Base-by-base conservation (phyloP, 2,329 filamentous ascomycete genomes). In the Phoma sp. region DNA sequence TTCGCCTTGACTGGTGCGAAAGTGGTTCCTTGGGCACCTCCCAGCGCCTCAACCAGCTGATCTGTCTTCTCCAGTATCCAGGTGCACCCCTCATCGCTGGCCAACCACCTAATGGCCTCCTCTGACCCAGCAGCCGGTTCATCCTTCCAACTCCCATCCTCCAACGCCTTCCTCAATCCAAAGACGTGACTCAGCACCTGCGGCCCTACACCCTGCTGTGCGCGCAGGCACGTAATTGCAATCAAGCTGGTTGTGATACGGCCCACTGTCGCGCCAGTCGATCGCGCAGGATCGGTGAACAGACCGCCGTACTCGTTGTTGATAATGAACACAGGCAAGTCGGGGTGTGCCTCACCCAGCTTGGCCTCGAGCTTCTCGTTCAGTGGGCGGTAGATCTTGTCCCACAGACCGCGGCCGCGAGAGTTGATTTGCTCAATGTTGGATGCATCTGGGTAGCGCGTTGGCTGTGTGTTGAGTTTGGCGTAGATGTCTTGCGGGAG, bases 151-250 rank as follows among this genome's bases (percentile, higher is more conserved):
- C 78, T 79, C 1, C 87, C 89, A 72, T 92, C 87, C 59, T 89
- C 85, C 45, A 89, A 81, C 1, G 86, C 89, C 78, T 95, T 95
- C 53, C 89, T 77, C 74, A 96, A 70, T 0, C 91, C 91, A 76
- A 92, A 93, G 0, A 95, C 81, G 74, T 96, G 91, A 61, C 87
- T 91, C 15, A 89, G 76, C 11, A 96, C 90, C 79, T 95, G 91
- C 1, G 91, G 91, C 0, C 87, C 91, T 0, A 95, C 91, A 0
- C 91, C 91, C 9, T 88, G 90, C 80, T 95, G 91, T 37, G 91
- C 84, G 3, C 91, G 78, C 71, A 96, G 72, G 66, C 90, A 92
- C 5, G 90, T 81, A 25, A 96, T 82, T 0, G 89, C 91, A 4
- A 92, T 81, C 11, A 95, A 74, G 47, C 85, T 89, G 0, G 91